phyloP scores from a whole-genome alignment of 495 filamentous ascomycete species.

The Astrothelium subdiscretum region DNA sequence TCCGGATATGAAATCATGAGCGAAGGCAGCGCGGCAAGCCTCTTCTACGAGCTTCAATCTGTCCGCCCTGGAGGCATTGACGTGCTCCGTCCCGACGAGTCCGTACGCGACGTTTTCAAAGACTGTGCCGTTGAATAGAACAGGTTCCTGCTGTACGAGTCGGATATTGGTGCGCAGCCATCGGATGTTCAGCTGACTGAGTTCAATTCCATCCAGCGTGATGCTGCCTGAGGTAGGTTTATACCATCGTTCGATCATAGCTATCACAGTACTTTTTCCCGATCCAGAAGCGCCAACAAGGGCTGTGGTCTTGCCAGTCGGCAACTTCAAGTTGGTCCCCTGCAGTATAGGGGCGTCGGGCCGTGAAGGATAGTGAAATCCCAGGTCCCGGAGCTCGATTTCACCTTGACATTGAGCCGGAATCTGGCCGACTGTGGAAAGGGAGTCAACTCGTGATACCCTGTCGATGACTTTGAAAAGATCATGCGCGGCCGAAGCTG shows the following conservation, averaged over 20 bases:
- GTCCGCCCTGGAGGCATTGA: constrained; percentile 7
- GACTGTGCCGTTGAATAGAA: constrained; percentile 59
- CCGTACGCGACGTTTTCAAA: constrained; percentile 55
- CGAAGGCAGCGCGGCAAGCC: constrained; percentile 15
- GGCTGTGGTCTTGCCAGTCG: constrained; percentile 9
- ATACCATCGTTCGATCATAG: constrained; percentile 55
- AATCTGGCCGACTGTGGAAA: constrained; percentile 3
- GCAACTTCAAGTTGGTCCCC: constrained; percentile 2
- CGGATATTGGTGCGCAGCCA: constrained; percentile 14
- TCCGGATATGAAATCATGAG: constrained; percentile 1
- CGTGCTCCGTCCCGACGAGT: constrained; percentile 40
- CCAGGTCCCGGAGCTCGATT: constrained; percentile 46
- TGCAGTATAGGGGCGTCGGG: constrained; percentile 22
- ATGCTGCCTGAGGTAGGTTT: constrained; percentile 20
- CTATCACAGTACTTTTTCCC: constrained; percentile 48
- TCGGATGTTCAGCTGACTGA: constrained; percentile 36
- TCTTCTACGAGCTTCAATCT: constrained; percentile 46
- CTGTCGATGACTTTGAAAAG: constrained; percentile 20
- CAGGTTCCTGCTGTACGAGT: constrained; percentile 39
- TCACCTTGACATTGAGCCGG: constrained; percentile 28
- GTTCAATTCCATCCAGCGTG: constrained; percentile 35
- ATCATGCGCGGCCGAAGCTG: constrained; percentile 17
- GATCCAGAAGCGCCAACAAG: constrained; percentile 10
- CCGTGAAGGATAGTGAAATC: constrained; percentile 34
- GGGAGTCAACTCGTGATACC: constrained; percentile 5